phyloP scores from a whole-genome alignment of 164 flowering plant genomes.

The Santalum album region DNA sequence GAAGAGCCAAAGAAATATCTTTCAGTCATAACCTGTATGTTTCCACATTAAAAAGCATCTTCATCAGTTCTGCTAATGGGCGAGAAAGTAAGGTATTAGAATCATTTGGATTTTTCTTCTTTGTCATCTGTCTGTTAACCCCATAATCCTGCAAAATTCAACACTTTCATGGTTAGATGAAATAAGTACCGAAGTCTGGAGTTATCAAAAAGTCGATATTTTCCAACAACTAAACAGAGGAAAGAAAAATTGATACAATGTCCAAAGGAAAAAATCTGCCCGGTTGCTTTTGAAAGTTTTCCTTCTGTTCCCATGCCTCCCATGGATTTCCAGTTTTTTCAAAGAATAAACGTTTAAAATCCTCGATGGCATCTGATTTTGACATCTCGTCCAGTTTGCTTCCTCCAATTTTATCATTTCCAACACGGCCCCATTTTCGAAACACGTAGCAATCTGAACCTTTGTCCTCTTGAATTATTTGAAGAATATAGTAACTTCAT shows the following conservation, averaged over 20 bases:
- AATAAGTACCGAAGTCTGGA: slow-evolving; percentile 2
- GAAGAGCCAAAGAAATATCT: slow-evolving; percentile 1
- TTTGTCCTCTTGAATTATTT: slow-evolving; percentile 84
- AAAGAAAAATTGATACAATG: slow-evolving; percentile 44
- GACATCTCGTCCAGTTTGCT: slow-evolving; percentile 64
- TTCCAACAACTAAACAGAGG: neutral
- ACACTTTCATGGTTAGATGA: neutral
- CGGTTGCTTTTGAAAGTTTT: slow-evolving; percentile 75
- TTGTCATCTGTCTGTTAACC: slow-evolving; percentile 43
- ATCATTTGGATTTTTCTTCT: slow-evolving; percentile 25
- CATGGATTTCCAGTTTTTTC: slow-evolving; percentile 95
- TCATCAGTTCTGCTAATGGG: slow-evolving; percentile 64
- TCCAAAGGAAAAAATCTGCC: slow-evolving; percentile 90
- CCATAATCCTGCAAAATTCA: slow-evolving; percentile 74
- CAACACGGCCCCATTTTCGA: slow-evolving; percentile 99
- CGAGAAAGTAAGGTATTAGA: slow-evolving; percentile 57
- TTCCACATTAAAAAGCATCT: slow-evolving; percentile 89
- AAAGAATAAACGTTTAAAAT: slow-evolving; percentile 79
- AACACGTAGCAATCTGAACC: slow-evolving; percentile 74
- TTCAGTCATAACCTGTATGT: slow-evolving; percentile 61
- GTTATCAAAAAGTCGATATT: neutral
- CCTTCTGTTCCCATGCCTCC: slow-evolving; percentile 81
- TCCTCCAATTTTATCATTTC: slow-evolving; percentile 87
- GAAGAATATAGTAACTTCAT: slow-evolving; percentile 92
- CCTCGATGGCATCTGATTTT: slow-evolving; percentile 67